Conservation (phyloP, 305 asterid genomes). For the Solanum aculeatissimum region DNA sequence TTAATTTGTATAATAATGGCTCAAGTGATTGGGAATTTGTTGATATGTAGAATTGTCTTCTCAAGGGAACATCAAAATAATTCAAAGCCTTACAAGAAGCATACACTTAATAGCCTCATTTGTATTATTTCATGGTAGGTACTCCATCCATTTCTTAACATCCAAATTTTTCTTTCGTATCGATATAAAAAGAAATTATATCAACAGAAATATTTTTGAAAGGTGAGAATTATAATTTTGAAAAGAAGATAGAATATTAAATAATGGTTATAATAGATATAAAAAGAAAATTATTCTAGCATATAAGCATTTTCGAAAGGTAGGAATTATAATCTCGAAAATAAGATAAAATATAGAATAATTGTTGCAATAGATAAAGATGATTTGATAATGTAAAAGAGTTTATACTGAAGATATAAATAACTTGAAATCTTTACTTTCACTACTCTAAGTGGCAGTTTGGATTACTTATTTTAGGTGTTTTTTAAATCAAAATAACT, state of each 20-base stretch:
- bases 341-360: background rate
- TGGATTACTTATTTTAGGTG: too few species aligned
- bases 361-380: background rate
- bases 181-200: background rate
- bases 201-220: background rate
- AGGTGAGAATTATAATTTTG: background rate
- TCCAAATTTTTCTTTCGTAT: background rate
- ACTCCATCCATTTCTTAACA: background rate
- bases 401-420: background rate
- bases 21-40: constrained; percentile 40
- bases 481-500: too few species aligned
- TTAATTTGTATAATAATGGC: constrained; percentile 23
- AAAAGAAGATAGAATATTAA: too few species aligned
- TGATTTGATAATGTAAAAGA: background rate
- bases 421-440: background rate
- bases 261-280: background rate
- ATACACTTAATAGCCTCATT: constrained; percentile 26
- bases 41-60: constrained; percentile 24
- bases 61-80: constrained; percentile 8
- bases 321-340: background rate
- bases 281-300: background rate
- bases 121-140: constrained; percentile 55
- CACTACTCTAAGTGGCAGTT: too few species aligned
- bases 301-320: background rate
- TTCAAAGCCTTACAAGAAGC: constrained; percentile 18